Base-by-base conservation (phyloP, 129 eudicot genomes). In the Saposhnikovia divaricata region DNA sequence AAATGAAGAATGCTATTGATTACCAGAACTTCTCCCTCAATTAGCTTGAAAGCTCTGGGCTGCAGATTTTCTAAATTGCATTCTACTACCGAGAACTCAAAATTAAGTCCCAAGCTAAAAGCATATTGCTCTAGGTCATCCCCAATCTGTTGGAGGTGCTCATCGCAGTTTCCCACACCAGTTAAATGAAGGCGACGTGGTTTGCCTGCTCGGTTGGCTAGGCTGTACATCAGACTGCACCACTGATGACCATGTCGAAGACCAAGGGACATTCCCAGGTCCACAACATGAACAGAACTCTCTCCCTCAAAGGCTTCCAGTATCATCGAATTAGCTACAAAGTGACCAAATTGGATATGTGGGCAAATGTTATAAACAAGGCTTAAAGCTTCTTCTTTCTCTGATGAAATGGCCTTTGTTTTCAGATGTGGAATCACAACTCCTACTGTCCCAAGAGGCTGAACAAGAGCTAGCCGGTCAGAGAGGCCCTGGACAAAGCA, bases 221-320 rank as follows among this genome's bases (percentile, higher is more conserved):
- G 80, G 71, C 83, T 85, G 74, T 87, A 72, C 80, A 87, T 82
- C 83, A 87, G 72, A 18, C 78, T 68, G 37, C 82, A 81, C 88
- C 90, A 87, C 72, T 87, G 90, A 53, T 77, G 80, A 74, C 90
- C 88, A 68, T 87, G 90, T 38, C 79, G 84, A 66, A 87, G 75
- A 74, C 90, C 90, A 72, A 82, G 88, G 80, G 88, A 82, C 90
- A 87, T 73, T 42, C 90, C 90, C 61, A 87, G 78, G 86, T 87
- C 90, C 42, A 87, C 85, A 70, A 85, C 85, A 82, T 87, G 90
- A 78, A 87, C 86, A 66, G 81, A 87, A 82, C 82, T 87, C 88
- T 87, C 88, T 87, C 88, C 88, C 88, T 87, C 90, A 85, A 85
- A 80, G 90, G 84, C 90, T 87, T 85, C 90, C 84, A 87, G 83